Conservation (phyloP, 306 rosid genomes). For the Pyrus bretschneideri region DNA sequence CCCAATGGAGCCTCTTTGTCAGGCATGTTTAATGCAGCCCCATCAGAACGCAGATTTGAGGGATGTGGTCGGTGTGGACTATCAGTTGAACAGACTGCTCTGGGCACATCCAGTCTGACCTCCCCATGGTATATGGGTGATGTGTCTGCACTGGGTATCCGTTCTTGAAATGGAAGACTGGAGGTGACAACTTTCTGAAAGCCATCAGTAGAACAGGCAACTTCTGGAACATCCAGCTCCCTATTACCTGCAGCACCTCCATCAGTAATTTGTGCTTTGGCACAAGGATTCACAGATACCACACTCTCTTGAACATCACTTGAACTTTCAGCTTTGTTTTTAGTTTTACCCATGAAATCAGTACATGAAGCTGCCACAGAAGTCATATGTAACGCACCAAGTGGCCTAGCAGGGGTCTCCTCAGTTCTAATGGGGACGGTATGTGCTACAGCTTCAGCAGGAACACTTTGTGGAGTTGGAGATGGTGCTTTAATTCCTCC, state of each 20-base stretch:
- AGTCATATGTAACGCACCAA: conserved; percentile 15
- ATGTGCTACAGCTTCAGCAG: conserved; percentile 16
- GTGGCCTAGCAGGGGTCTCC: conserved; percentile 7
- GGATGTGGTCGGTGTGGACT: conserved; percentile 11
- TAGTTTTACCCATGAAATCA: conserved; percentile 2
- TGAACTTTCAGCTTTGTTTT: conserved; percentile 13
- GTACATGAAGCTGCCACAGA: conserved; percentile 15
- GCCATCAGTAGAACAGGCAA: conserved; percentile 9
- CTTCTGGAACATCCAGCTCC: conserved; percentile 14
- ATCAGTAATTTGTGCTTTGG: conserved; percentile 21
- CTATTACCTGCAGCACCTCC: conserved; percentile 10
- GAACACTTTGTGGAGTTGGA: conserved; percentile 20
- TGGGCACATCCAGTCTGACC: neutral
- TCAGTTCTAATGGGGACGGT: conserved; percentile 11
- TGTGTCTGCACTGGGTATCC: conserved; percentile 9
- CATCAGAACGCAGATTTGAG: conserved; percentile 16
- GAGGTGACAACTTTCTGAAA: neutral
- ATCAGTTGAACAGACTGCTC: conserved; percentile 2
- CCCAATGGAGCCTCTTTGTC: conserved; percentile 12
- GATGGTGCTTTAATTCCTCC: conserved; percentile 14
- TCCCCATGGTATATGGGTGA: conserved; percentile 22
- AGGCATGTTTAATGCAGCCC: conserved; percentile 1
- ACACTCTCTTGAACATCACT: conserved; percentile 25
- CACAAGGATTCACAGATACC: conserved; percentile 14
- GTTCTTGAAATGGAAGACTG: conserved; percentile 13